phyloP scores from a whole-genome alignment of 805 yeast species.

The Yarrowia keelungensis region DNA sequence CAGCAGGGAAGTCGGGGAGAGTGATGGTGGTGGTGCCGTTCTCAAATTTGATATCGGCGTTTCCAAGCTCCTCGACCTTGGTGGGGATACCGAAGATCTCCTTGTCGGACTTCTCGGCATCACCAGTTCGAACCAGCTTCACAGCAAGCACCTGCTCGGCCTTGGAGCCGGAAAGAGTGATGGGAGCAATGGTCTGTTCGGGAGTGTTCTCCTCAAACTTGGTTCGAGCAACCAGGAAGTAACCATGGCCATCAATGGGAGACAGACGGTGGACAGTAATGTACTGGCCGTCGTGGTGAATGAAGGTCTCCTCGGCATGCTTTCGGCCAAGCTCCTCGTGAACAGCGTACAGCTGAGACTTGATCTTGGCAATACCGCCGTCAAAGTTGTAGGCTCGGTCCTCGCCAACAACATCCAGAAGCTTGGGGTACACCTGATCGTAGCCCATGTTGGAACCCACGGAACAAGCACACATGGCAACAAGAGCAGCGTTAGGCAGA shows the following conservation, averaged over 20 bases:
- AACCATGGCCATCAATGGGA: conserved; percentile 85
- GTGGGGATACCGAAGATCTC: conserved; percentile 71
- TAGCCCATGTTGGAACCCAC: conserved; percentile 94
- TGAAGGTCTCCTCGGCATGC: conserved; percentile 86
- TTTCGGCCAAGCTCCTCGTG: conserved; percentile 53
- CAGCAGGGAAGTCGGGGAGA: conserved; percentile 80
- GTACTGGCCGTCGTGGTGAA: conserved; percentile 91
- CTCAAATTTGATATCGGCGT: conserved; percentile 57
- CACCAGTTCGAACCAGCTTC: conserved; percentile 61
- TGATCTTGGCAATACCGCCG: conserved; percentile 79
- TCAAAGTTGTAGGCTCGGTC: conserved; percentile 61
- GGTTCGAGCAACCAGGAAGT: conserved; percentile 85
- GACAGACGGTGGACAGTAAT: conserved; percentile 88
- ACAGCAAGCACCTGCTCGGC: conserved; percentile 63
- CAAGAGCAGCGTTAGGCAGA: conserved; percentile 91
- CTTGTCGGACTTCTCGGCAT: conserved; percentile 52
- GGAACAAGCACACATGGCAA: conserved; percentile 90
- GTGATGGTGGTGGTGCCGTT: conserved; percentile 60
- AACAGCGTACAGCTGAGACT: conserved; percentile 52
- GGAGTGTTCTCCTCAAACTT: conserved; percentile 61
- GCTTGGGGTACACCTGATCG: conserved; percentile 87
- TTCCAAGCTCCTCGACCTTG: conserved; percentile 59
- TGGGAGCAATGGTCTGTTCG: conserved; percentile 48
- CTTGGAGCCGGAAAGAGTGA: conserved; percentile 49
- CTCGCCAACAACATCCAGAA: conserved; percentile 83